phyloP scores from a whole-genome alignment of 139 green algal genomes.

The Raphidocelis subcapitata region DNA sequence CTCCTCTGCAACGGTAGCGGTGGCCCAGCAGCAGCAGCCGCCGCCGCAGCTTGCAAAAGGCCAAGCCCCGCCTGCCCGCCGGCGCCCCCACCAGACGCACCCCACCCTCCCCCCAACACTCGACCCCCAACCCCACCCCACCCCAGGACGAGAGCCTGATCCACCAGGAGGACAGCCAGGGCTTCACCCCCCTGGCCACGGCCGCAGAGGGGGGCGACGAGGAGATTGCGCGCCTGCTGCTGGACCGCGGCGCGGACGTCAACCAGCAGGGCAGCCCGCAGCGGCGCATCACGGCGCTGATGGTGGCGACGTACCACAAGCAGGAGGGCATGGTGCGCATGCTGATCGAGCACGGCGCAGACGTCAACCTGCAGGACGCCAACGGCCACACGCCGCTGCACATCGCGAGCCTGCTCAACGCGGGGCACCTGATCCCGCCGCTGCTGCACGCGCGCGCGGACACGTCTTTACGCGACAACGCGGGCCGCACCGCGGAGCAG shows the following conservation, averaged over 20 bases:
- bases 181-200: slow-evolving; percentile 21
- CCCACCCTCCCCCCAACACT: too few relatives aligned
- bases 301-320: slow-evolving; percentile 30
- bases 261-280: slow-evolving; percentile 11
- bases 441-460: slow-evolving; percentile 18
- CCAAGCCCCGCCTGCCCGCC: too few relatives aligned
- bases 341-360: slow-evolving; percentile 22
- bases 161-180: slow-evolving; percentile 18
- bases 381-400: slow-evolving; percentile 32
- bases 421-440: slow-evolving; percentile 6
- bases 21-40: too few relatives aligned
- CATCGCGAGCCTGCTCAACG: slow-evolving; percentile 28
- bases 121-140: too few relatives aligned
- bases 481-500: slow-evolving; percentile 15
- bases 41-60: too few relatives aligned
- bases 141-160: not conserved
- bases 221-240: slow-evolving; percentile 8
- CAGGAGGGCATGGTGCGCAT: slow-evolving; percentile 22
- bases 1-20: too few relatives aligned
- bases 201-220: slow-evolving; percentile 17
- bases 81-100: too few relatives aligned
- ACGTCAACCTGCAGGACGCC: slow-evolving; percentile 19
- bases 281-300: slow-evolving; percentile 21
- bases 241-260: slow-evolving; percentile 16
- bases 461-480: slow-evolving; percentile 10